Evolutionary conservation across 169 alveolate genomes (phyloP).

Genomic region (Theileria luwenshuni): DNA sequence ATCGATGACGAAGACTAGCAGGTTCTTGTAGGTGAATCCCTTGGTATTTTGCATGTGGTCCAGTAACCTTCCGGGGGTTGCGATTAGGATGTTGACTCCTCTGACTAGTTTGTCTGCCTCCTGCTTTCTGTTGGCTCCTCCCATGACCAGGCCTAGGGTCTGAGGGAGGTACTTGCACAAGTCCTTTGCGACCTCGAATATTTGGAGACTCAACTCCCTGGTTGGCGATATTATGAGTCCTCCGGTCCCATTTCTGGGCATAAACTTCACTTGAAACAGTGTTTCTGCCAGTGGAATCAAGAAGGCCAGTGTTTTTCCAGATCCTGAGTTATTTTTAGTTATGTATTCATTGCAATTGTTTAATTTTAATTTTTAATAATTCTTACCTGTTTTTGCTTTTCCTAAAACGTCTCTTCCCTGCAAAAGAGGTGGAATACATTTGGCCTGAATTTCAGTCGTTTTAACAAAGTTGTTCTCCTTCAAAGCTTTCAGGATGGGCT

Average conservation of each 20-base stretch:
- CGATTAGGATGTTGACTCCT: conserved; percentile 95
- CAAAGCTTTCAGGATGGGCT: conserved; percentile 89
- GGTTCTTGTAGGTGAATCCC: conserved; percentile 93
- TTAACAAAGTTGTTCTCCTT: conserved; percentile 86
- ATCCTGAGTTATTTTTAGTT: conserved; percentile 74
- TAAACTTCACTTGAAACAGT: conserved; percentile 91
- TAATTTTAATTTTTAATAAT: conserved; percentile 34
- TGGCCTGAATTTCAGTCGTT: conserved; percentile 96
- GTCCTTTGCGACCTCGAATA: conserved; percentile 94
- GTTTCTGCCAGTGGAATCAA: conserved; percentile 96
- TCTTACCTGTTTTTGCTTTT: conserved; percentile 93
- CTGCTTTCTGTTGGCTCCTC: conserved; percentile 95
- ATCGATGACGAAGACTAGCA: conserved; percentile 94
- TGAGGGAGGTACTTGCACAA: conserved; percentile 91
- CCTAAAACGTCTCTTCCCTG: conserved; percentile 97
- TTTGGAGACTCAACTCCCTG: conserved; percentile 97
- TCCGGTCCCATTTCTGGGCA: conserved; percentile 94
- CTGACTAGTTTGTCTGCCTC: conserved; percentile 95
- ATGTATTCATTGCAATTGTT: neutral
- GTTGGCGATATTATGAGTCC: conserved; percentile 95
- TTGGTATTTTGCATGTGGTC: conserved; percentile 98
- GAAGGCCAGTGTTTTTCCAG: conserved; percentile 98
- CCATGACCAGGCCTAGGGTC: conserved; percentile 97
- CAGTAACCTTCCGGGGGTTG: conserved; percentile 98
- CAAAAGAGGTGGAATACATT: conserved; percentile 94